Evolutionary conservation across 2,329 filamentous ascomycete species (phyloP), one percentile per base, ranked within the genome.

Genomic region (Ophiostoma ips): DNA sequence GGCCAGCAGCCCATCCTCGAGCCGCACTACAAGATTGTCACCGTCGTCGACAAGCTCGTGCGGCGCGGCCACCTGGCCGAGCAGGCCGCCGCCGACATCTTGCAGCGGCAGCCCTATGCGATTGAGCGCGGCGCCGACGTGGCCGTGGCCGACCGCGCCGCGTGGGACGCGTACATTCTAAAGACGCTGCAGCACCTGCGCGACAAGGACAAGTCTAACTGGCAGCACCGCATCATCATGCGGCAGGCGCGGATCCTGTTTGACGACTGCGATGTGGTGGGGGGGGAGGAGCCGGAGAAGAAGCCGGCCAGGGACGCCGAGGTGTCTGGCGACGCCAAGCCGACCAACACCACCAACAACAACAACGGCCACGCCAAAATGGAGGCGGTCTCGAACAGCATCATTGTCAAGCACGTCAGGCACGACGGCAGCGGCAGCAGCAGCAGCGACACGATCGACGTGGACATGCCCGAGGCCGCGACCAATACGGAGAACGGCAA

Each of bases 181-280:
- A 67, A 68, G 45, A 74, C 68, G 43, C 59, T 80, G 37, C 66
- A 66, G 8, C 70, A 70, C 49, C 61, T 80, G 10, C 71, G 72
- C 12, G 76, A 79, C 46, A 87, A 87, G 53, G 89, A 95, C 65
- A 94, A 94, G 68, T 84, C 86, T 1, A 90, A 92, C 59, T 95
- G 89, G 89, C 89, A 95, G 61, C 89, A 95, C 63, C 83, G 89
- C 18, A 88, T 95, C 67, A 86, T 87, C 49, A 81, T 83, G 60
- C 80, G 88, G 21, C 81, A 86, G 59, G 72, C 77, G 2, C 68
- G 66, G 33, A 75, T 81, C 18, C 58, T 79, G 8, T 77, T 75
- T 49, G 53, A 46, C 35, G 61, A 64, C 40, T 41, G 48, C 55
- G 40, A 54, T 50, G 2, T 54, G 2, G 40, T 37, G 6, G 50